These are phyloP conservation scores for Sporobolomyces phaffii DNA, from an alignment of 768 basidiomycete species.

Conservation along the genomic window DNA sequence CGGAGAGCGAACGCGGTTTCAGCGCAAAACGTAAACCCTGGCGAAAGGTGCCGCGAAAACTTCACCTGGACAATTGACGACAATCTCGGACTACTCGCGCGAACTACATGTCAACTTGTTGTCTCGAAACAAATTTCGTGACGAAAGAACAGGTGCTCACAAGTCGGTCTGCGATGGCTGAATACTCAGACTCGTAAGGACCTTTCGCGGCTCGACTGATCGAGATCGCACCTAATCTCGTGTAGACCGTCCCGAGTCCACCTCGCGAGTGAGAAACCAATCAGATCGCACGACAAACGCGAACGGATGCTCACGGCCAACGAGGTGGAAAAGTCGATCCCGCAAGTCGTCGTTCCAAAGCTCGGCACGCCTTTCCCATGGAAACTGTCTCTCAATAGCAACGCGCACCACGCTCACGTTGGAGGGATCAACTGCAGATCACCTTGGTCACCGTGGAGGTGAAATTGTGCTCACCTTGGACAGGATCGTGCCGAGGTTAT, in stretches of 20 bases:
- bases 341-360: constrained; percentile 10
- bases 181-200: background rate
- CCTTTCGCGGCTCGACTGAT: background rate
- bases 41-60: background rate
- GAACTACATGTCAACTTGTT: no score
- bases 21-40: no score
- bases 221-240: background rate
- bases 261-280: background rate
- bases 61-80: background rate
- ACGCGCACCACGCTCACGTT: no score
- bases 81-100: background rate
- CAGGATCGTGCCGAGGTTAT: constrained; percentile 17
- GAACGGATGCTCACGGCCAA: constrained; percentile 5
- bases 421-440: no score
- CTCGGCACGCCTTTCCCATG: constrained; percentile 1
- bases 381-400: no score
- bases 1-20: background rate
- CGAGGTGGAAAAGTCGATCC: background rate
- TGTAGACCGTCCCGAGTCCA: background rate
- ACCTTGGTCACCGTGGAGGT: no score
- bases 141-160: no score
- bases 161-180: background rate
- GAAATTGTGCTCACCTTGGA: constrained; percentile 14
- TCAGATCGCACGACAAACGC: no score
- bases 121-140: no score